Evolutionary conservation across 2,329 filamentous ascomycete genomes (phyloP).

Genomic region (Fusarium napiforme): DNA sequence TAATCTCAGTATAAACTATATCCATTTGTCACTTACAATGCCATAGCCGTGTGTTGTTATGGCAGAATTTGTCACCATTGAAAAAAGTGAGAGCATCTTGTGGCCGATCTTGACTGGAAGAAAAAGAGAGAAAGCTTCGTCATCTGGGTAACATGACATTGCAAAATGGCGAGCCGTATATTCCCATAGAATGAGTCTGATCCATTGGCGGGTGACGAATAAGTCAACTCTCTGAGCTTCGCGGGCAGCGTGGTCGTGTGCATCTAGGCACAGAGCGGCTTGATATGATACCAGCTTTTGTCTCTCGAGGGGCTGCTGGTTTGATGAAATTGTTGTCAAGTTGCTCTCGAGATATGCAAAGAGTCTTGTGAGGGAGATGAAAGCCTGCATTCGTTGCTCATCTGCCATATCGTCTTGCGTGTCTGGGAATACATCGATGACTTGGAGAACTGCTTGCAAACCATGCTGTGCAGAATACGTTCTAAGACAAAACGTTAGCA

Average conservation of each 20-base stretch:
- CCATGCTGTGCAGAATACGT: constrained; percentile 41
- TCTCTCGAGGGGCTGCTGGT: constrained; percentile 30
- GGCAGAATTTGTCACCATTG: constrained; percentile 35
- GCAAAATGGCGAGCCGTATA: constrained; percentile 43
- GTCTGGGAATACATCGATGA: constrained; percentile 38
- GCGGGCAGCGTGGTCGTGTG: constrained; percentile 25
- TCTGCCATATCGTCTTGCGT: constrained; percentile 30
- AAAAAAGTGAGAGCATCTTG: constrained; percentile 41
- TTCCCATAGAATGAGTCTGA: constrained; percentile 44
- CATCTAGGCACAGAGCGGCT: constrained; percentile 29
- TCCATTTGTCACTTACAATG: constrained; percentile 28
- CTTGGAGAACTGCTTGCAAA: constrained; percentile 36
- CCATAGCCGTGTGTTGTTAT: constrained; percentile 44
- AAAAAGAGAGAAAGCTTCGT: constrained; percentile 42
- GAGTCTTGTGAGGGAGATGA: constrained; percentile 36
- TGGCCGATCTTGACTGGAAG: constrained; percentile 42
- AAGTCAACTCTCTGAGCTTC: constrained; percentile 44
- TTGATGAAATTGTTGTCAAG: constrained; percentile 30
- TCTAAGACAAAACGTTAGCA: constrained; percentile 3
- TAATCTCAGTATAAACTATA: too few relatives aligned
- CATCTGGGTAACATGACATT: constrained; percentile 41
- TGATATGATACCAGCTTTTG: constrained; percentile 39
- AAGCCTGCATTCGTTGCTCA: constrained; percentile 32
- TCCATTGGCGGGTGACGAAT: constrained; percentile 46
- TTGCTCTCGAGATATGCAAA: constrained; percentile 42